Conservation (phyloP, 2,329 filamentous ascomycete genomes). For the Pezicula radicicola region DNA sequence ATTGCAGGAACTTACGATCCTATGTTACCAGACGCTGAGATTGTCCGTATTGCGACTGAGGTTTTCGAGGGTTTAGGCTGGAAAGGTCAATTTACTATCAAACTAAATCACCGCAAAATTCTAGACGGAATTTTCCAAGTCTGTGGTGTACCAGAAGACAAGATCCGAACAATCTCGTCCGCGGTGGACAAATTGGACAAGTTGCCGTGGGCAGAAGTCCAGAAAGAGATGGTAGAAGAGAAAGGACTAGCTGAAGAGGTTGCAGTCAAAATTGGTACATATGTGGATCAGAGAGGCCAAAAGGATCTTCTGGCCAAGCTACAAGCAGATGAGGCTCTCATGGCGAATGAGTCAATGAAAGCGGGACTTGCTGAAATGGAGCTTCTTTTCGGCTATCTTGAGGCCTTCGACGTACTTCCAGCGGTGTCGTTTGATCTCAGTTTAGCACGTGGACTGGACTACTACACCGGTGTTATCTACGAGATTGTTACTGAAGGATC, state of each 20-base stretch:
- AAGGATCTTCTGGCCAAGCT: constrained; percentile 72
- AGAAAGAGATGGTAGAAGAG: constrained; percentile 88
- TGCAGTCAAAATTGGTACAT: constrained; percentile 85
- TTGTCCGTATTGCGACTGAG: constrained; percentile 79
- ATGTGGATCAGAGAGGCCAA: constrained; percentile 74
- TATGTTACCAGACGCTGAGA: constrained; percentile 91
- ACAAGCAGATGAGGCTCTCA: constrained; percentile 63
- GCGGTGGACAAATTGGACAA: constrained; percentile 98
- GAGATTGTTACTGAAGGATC: constrained; percentile 79
- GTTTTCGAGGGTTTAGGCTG: constrained; percentile 80
- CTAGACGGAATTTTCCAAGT: constrained; percentile 90
- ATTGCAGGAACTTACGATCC: constrained; percentile 85
- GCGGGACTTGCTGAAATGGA: constrained; percentile 79
- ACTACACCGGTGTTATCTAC: constrained; percentile 77
- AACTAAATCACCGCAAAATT: constrained; percentile 93
- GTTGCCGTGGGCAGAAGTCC: constrained; percentile 83
- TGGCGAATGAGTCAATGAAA: constrained; percentile 71
- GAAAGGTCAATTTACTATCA: constrained; percentile 68
- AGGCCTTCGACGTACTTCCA: constrained; percentile 70
- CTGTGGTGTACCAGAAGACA: constrained; percentile 81
- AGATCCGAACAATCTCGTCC: constrained; percentile 85
- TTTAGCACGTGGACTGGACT: constrained; percentile 85
- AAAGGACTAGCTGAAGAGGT: constrained; percentile 76
- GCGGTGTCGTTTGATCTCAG: constrained; percentile 86
- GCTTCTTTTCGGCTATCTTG: constrained; percentile 77